Evolutionary conservation across 2,329 filamentous ascomycete species (phyloP), one percentile per base, ranked within the genome.

Genomic region (Elsinoe perseae): DNA sequence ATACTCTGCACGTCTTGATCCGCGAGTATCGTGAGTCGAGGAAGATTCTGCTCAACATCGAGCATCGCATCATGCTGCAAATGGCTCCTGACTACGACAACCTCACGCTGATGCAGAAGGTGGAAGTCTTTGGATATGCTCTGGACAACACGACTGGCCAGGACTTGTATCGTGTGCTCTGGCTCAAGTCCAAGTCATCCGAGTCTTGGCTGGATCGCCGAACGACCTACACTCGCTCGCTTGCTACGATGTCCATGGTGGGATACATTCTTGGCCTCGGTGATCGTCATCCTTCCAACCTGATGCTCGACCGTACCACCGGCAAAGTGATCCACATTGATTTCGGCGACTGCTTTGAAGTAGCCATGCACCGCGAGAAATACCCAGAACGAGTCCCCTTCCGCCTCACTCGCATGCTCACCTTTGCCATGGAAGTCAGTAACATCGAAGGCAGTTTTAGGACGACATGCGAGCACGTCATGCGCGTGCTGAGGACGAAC

Each of bases 221-320:
- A 54, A 98, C 95, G n/a, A 98, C 95, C 69, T 99, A 98, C 74
- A 98, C 93, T 16, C 86, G 93, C 57, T 97, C 92, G 1, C 79
- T 98, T 1, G 93, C 89, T 64, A 93, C 98, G 65, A 99, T 98
- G 93, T 96, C 90, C n/a, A 98, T 99, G 90, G 93, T 97, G n/a
- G 93, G 93, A 61, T 99, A 99, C 71, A 97, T 99, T 62, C 83
- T 99, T 20, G 95, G 93, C 59, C 78, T 99, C 12, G 93, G 93
- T 56, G 93, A 99, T 74, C 85, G 95, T 48, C 93, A 99, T 73
- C 95, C 95, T 34, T 96, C 90, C 59, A 99, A 99, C 71, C 75
- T 99, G 66, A 95, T 98, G 86, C 85, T 99, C 38, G 93, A 98
- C 71, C 86, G 90, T 36, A 84, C 95, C 59, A 97, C 92, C 1